Evolutionary conservation across 2,329 filamentous ascomycete genomes (phyloP), one percentile per base, ranked within the genome.

Genomic region (Sporothrix euskadiensis): DNA sequence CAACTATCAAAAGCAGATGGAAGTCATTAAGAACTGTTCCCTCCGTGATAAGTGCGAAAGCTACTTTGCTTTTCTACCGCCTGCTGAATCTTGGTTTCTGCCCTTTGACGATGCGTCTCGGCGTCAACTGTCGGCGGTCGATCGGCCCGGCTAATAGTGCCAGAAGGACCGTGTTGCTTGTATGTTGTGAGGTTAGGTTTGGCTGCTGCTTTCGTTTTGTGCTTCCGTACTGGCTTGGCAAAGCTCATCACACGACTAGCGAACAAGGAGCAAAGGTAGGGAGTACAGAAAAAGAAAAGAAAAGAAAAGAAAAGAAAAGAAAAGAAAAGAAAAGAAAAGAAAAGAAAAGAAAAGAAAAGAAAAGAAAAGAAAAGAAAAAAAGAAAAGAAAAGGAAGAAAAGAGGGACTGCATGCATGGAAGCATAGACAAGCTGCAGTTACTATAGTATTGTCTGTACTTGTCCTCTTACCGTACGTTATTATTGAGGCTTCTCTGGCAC

Each of bases 391-490:
- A 52, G 14, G 19, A 22, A n/a, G 10, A 39, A 66, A 66, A 66
- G 61, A 66, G 61, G 39, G 61, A 30, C 61, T 47, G 61, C 39
- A 66, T 47, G 61, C 61, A 66, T 44, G 14, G 39, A 30, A 30
- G 61, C 61, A 66, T 44, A 8, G 39, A 19, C 41, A 30, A 30
- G 61, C 61, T 30, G 39, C 39, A 47, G 26, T 22, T 9, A 9
- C 57, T 39, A 32, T 22, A 57, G 8, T 49, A 6, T 49, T 49
- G 3, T 19, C 44, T 49, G 44, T 19, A 49, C 44, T 19, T 49
- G 44, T 19, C 44, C 44, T 49, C 41, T 16, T 49, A 49, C 32
- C 32, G 30, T 35, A 61, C 10, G 3, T 14, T 41, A 2, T 26
- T 30, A 39, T 66, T 47, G 22, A 30, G 61, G 19, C 61, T 30